Conservation (phyloP, 768 basidiomycete species). For the Amanita brunnescens region DNA sequence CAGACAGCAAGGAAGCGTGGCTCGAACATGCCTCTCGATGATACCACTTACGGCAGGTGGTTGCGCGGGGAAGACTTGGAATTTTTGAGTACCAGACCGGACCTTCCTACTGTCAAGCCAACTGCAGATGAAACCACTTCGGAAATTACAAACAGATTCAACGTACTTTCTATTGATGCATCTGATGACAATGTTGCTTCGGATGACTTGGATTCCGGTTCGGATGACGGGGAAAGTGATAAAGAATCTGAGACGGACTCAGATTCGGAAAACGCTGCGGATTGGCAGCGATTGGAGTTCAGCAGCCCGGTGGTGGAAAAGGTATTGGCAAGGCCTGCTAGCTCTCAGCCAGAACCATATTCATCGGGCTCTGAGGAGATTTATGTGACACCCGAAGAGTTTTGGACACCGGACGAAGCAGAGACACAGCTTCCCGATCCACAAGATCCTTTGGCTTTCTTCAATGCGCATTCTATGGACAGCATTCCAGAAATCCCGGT, state of each 20-base stretch:
- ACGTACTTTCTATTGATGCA: not conserved
- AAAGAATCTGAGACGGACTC: not conserved
- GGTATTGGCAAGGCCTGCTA: not conserved
- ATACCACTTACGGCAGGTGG: conserved; percentile 46
- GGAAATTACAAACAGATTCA: not conserved
- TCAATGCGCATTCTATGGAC: conserved; percentile 26
- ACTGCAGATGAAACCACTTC: not conserved
- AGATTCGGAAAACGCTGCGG: conserved; percentile 7
- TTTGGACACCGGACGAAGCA: not conserved
- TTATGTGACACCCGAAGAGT: not conserved
- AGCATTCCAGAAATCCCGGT: conserved; percentile 30
- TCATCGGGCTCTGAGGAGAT: not conserved
- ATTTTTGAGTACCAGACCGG: conserved; percentile 26
- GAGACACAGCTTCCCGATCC: not conserved
- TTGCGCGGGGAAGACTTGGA: conserved; percentile 33
- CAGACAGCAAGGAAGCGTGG: conserved; percentile 19
- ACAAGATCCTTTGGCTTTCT: conserved; percentile 21
- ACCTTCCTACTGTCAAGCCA: not conserved
- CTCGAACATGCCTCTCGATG: conserved; percentile 14
- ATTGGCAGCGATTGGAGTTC: conserved; percentile 5
- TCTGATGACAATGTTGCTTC: not conserved
- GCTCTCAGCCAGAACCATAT: not conserved
- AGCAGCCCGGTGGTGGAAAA: not conserved
- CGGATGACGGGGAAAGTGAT: not conserved
- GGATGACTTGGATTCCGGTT: not conserved